Evolutionary conservation across 306 rosid species (phyloP), one percentile per base, ranked within the genome.

Genomic region (Potentilla sterilis): DNA sequence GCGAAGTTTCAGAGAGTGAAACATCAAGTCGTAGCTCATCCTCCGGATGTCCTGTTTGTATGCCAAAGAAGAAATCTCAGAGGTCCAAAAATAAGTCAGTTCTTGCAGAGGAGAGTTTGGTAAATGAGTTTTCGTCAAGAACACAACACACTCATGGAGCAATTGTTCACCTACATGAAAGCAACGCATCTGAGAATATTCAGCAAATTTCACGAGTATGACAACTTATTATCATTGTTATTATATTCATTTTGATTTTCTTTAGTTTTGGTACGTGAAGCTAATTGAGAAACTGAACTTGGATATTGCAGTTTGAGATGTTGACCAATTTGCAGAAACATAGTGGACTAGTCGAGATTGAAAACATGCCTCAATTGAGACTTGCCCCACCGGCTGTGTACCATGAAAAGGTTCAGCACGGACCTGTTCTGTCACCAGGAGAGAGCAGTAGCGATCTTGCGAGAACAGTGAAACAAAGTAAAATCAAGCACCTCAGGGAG

Each of bases 341-440:
- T 55, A 88, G 85, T 75, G 88, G 91, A 73, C 83, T 90, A 70
- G 87, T 87, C n/a, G 97, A 90, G 85, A 77, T 92, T 67, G 99
- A 95, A 75, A 89, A 80, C 85, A 74, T 90, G 81, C 92, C 97
- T 80, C 99, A 78, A 52, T 67, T 92, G 85, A 87, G 88, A 86
- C 98, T 95, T 68, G 91, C 99, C 47, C 97, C 99, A 2, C 97
- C 97, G 19, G 91, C 99, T 67, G 83, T 95, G 22, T 92, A 95
- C 83, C 99, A 92, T 79, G 99, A 92, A 74, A 95, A 92, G 87
- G 97, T 95, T 40, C 88, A 54, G 77, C 89, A 78, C 77, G 92
- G 90, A 70, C 69, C 80, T 41, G 80, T 81, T 81, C 77, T 83
- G 78, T 52, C 82, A 78, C 70, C 83, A 0, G 98, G 92, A 15